A percentile compares a stretch with the other conserved stretches of the same genome.
These are phyloP conservation scores for Neonectria faginata DNA, from an alignment of 2,329 filamentous ascomycete species.

Conservation along the genomic window DNA sequence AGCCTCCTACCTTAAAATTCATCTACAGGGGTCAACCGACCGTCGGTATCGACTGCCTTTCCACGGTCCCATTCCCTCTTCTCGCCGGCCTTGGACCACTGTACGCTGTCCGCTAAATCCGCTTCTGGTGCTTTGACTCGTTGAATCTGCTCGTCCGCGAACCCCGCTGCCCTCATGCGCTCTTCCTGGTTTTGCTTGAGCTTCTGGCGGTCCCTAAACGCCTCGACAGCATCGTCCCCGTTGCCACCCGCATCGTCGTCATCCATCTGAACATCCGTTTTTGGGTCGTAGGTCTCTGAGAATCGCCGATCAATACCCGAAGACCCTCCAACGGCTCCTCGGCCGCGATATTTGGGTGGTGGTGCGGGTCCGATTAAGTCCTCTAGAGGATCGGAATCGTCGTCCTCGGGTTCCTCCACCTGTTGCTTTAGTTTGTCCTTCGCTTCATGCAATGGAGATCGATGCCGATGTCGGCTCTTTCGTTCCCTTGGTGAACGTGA, in stretches of 20 bases:
- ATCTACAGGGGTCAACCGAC: conserved; percentile 27
- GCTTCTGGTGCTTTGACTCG: conserved; percentile 68
- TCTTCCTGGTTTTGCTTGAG: conserved; percentile 82
- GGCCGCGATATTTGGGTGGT: conserved; percentile 68
- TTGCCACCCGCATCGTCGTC: conserved; percentile 66
- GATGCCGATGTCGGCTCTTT: conserved; percentile 50
- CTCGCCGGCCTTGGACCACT: conserved; percentile 78
- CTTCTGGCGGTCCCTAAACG: conserved; percentile 80
- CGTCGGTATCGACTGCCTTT: conserved; percentile 52
- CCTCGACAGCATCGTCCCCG: conserved; percentile 85
- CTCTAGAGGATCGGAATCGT: conserved; percentile 77
- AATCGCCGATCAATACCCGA: conserved; percentile 86
- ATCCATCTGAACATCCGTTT: conserved; percentile 66
- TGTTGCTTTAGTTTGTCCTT: conserved; percentile 32
- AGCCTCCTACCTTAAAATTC: conserved; percentile 15
- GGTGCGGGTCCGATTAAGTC: conserved; percentile 82
- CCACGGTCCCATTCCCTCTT: conserved; percentile 70
- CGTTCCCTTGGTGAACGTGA: conserved; percentile 50
- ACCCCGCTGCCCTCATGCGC: conserved; percentile 80
- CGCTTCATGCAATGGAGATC: conserved; percentile 41
- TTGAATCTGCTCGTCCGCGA: conserved; percentile 78
- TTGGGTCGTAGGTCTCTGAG: conserved; percentile 71
- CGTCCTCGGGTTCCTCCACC: conserved; percentile 23
- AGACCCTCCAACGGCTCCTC: conserved; percentile 71
- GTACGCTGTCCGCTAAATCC: conserved; percentile 73